Percentiles rank a stretch among this genome's conserved stretches.
These are phyloP conservation scores for Rhizomucor miehei DNA, from an alignment of 371 early-diverging fungal species.

Conservation along the genomic window DNA sequence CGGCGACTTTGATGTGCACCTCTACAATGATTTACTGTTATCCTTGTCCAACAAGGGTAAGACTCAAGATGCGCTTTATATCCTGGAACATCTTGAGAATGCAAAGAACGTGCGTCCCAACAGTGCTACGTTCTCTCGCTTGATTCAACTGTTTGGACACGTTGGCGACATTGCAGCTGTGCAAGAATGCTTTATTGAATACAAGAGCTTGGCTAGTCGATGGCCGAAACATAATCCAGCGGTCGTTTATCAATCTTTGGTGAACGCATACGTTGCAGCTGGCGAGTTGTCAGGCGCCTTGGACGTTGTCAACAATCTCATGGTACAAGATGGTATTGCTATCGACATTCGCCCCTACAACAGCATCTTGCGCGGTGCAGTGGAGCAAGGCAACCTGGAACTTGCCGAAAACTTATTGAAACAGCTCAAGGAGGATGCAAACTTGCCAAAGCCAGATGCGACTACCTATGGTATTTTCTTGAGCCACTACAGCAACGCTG, in stretches of 20 bases:
- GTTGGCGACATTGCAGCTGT: constrained; percentile 44
- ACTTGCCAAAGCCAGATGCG: constrained; percentile 34
- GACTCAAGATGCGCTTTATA: constrained; percentile 39
- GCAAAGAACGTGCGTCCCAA: constrained; percentile 31
- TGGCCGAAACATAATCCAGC: constrained; percentile 31
- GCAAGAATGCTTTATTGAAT: constrained; percentile 48
- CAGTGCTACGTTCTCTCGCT: constrained; percentile 37
- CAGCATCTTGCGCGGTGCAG: constrained; percentile 33
- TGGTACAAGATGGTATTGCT: constrained; percentile 30
- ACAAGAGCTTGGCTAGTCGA: constrained; percentile 17
- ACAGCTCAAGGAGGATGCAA: constrained; percentile 18
- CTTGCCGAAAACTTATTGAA: constrained; percentile 20
- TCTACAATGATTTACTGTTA: constrained; percentile 43
- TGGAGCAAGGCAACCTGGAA: constrained; percentile 26
- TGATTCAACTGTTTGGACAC: constrained; percentile 44
- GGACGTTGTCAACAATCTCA: constrained; percentile 34
- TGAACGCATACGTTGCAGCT: constrained; percentile 41
- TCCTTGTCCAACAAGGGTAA: constrained; percentile 37
- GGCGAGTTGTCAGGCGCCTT: constrained; percentile 40
- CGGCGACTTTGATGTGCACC: constrained; percentile 37
- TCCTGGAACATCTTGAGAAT: constrained; percentile 48
- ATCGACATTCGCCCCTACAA: constrained; percentile 39
- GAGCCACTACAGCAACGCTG: constrained; percentile 22
- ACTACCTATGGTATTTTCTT: constrained; percentile 40
- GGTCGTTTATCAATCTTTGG: constrained; percentile 43